Evolutionary conservation across 2,329 filamentous ascomycete genomes (phyloP), one percentile per base, ranked within the genome.

Genomic region (Penicillium aurantiogriseum): DNA sequence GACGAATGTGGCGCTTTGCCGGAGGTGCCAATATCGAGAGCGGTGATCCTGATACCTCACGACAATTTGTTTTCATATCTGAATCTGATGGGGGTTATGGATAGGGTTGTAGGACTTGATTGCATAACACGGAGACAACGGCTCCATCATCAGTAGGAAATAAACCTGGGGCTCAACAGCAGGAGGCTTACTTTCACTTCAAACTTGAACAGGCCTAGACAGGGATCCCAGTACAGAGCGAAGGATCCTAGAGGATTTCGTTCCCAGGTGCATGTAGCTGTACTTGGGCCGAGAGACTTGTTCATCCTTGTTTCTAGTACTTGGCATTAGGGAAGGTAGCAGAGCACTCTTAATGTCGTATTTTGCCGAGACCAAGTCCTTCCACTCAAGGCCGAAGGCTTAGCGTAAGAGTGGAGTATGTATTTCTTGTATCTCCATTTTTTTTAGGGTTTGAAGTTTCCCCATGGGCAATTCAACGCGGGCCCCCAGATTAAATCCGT

Each of bases 391-490:
- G 15, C 25, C 6, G 19, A 48, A 38, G 17, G 21, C 29, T 48
- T 25, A 47, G n/a, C 8, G 44, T 23, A 35, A 21, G 4, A 47
- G 50, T 52, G 50, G 40, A 17, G 19, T 31, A 17, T 29, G 4
- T 44, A 3, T 31, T 31, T 29, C 21, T 7, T 42, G 19, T 25
- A 15, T 42, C 17, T 29, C 25, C 15, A 23, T 51, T 33, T 36
- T 36, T 15, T 46, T 48, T 23, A 17, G 21, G 38, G 21, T 39
- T 54, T 35, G 19, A 13, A 21, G 27, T 29, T 60, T 56, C 57
- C 59, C 57, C 59, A 48, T 54, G 59, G 55, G 55, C 45, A 59
- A 21, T 43, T 52, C 44, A 47, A 54, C 53, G 46, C 15, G 27
- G 23, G 38, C 38, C 54, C 60, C 55, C 47, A 40, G 53, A 51